phyloP scores from a whole-genome alignment of 2,329 filamentous ascomycete species.

The Pezicula neosporulosa region DNA sequence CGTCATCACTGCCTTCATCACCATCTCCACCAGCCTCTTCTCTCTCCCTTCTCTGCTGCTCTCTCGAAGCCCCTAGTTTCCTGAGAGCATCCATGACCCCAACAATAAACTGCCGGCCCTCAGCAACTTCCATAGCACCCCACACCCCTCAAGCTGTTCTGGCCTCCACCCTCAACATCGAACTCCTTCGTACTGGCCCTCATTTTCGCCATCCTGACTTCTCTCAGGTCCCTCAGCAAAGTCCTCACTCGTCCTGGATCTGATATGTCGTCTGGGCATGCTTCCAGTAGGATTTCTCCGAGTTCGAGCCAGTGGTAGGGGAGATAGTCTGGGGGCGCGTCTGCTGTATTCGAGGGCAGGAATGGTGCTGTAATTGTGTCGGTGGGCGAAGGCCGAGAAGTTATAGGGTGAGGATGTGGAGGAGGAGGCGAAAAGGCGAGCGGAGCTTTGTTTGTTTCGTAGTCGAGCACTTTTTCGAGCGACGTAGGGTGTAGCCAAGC shows the following conservation, averaged over 20 bases:
- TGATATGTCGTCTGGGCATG: slow-evolving; percentile 78
- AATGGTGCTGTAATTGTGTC: slow-evolving; percentile 66
- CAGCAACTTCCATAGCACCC: slow-evolving; percentile 92
- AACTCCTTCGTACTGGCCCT: slow-evolving; percentile 69
- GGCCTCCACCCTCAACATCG: slow-evolving; percentile 66
- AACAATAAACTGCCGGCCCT: slow-evolving; percentile 78
- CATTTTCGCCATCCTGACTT: slow-evolving; percentile 88
- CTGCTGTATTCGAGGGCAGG: slow-evolving; percentile 68
- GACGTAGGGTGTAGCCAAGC: slow-evolving; percentile 80
- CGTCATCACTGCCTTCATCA: slow-evolving; percentile 56
- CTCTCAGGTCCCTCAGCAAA: slow-evolving; percentile 75
- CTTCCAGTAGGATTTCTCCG: slow-evolving; percentile 80
- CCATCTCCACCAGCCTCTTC: slow-evolving; percentile 59
- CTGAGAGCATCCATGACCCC: slow-evolving; percentile 86
- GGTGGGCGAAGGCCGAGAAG: slow-evolving; percentile 20
- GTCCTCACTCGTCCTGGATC: slow-evolving; percentile 71
- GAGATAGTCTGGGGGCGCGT: slow-evolving; percentile 64
- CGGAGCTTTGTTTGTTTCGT: slow-evolving; percentile 71
- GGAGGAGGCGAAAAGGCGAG: slow-evolving; percentile 76
- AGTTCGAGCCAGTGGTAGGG: slow-evolving; percentile 97
- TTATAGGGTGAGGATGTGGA: slow-evolving; percentile 53
- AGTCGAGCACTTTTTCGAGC: slow-evolving; percentile 72
- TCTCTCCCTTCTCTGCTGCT: slow-evolving; percentile 72
- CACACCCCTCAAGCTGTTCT: slow-evolving; percentile 67
- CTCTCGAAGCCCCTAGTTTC: slow-evolving; percentile 76